Evolutionary conservation across 2,329 filamentous ascomycete species (phyloP).

Genomic region (Calonectria naviculata): DNA sequence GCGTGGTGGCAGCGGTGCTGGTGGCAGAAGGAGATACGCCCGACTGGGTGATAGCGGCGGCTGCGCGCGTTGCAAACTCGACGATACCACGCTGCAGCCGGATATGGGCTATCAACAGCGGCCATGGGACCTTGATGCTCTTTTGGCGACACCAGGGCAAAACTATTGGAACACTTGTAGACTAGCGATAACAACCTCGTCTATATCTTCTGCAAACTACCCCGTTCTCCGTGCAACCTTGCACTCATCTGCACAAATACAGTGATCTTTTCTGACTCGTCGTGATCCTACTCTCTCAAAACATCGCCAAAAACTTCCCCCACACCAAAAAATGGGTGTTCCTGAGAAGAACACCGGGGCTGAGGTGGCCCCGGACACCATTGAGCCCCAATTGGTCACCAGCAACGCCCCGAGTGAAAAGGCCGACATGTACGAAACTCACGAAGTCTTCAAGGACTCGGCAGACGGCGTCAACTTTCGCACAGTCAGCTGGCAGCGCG

Average conservation of each 20-base stretch:
- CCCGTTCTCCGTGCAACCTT: conserved; percentile 4
- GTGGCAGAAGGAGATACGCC: not conserved
- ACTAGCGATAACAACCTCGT: conserved; percentile 11
- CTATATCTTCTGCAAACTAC: conserved; percentile 12
- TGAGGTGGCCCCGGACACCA: not conserved
- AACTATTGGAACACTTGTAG: not conserved
- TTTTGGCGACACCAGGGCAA: not conserved
- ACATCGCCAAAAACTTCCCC: no score
- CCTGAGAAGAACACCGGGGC: conserved; percentile 2
- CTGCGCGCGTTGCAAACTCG: not conserved
- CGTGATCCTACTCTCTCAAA: not conserved
- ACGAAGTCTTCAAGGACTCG: conserved; percentile 41
- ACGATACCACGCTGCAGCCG: conserved; percentile 11
- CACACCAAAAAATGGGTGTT: not conserved
- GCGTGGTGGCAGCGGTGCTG: not conserved
- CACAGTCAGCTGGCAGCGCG: conserved; percentile 51
- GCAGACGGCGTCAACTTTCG: conserved; percentile 43
- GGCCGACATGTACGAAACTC: conserved; percentile 20
- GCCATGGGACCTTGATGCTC: not conserved
- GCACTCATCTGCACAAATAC: no score
- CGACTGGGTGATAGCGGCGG: not conserved
- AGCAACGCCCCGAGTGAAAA: conserved; percentile 20
- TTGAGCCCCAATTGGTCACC: conserved; percentile 7
- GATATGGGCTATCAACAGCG: conserved; percentile 14
- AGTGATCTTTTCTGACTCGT: no score